These are phyloP conservation scores for Boletus eberwhitei DNA, from an alignment of 768 basidiomycete species.

Conservation along the genomic window DNA sequence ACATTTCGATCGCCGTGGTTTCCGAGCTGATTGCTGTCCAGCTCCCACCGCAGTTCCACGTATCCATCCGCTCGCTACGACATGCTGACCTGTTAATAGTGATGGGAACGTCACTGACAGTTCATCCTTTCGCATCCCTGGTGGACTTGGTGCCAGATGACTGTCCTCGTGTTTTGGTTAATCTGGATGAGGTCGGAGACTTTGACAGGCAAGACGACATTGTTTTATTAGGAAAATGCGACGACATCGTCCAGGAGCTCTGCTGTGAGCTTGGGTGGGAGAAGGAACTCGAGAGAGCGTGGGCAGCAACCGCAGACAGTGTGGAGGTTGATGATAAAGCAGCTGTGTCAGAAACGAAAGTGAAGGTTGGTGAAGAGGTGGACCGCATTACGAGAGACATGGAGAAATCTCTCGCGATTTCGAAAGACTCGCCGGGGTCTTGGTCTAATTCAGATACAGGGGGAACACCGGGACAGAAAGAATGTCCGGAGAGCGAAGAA, in stretches of 20 bases:
- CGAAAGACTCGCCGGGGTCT: slow-evolving; percentile 1
- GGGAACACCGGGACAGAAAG: neutral
- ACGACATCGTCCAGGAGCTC: slow-evolving; percentile 59
- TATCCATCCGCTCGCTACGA: slow-evolving; percentile 47
- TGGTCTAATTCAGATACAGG: neutral
- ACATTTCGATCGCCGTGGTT: neutral
- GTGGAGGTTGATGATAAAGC: slow-evolving; percentile 16
- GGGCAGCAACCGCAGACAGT: slow-evolving; percentile 48
- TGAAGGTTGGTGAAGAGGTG: slow-evolving; percentile 20
- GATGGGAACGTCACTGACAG: slow-evolving; percentile 86
- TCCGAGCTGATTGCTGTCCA: slow-evolving; percentile 26
- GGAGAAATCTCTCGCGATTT: slow-evolving; percentile 20
- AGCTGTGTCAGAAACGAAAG: slow-evolving; percentile 4
- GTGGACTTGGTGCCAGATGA: slow-evolving; percentile 47
- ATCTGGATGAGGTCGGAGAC: slow-evolving; percentile 77
- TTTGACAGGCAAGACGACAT: slow-evolving; percentile 59
- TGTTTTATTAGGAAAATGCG: slow-evolving; percentile 66
- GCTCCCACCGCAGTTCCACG: slow-evolving; percentile 73
- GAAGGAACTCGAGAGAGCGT: slow-evolving; percentile 52
- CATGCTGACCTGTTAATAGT: slow-evolving; percentile 86
- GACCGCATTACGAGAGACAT: slow-evolving; percentile 25
- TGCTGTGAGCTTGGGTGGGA: slow-evolving; percentile 74
- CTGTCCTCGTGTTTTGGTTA: slow-evolving; percentile 86
- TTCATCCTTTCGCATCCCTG: slow-evolving; percentile 85
- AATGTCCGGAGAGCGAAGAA: neutral